A percentile compares a stretch with the other conserved stretches of the same genome.
Evolutionary conservation across 2,329 filamentous ascomycete species (phyloP).

Genomic region (Sporothrix mexicana): DNA sequence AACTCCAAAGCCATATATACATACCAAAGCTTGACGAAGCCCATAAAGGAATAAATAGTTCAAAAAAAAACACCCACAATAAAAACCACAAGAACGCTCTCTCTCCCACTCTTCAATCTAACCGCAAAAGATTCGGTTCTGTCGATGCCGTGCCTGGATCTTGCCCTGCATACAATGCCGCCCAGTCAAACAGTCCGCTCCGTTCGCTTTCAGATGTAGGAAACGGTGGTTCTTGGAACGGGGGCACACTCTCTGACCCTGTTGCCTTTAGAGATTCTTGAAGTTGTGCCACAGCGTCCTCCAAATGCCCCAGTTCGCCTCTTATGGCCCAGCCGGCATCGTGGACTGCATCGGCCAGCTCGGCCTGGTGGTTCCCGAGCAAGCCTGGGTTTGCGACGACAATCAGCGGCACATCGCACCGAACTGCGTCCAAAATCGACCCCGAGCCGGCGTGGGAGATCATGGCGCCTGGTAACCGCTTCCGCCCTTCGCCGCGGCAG

Average conservation of each 20-base stretch:
- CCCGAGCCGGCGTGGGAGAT: constrained; percentile 93
- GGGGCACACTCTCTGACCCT: constrained; percentile 39
- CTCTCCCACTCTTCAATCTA: constrained; percentile 28
- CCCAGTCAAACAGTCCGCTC: constrained; percentile 46
- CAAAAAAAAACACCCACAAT: background rate
- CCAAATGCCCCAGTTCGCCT: constrained; percentile 62
- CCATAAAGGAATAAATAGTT: no score
- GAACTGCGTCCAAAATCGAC: constrained; percentile 82
- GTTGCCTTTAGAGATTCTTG: constrained; percentile 37
- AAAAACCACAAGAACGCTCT: background rate
- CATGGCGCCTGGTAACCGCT: constrained; percentile 68
- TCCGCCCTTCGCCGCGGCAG: constrained; percentile 50
- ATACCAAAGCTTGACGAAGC: background rate
- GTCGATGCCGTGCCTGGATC: background rate
- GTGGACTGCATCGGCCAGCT: constrained; percentile 79
- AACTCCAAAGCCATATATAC: background rate
- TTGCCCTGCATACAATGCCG: constrained; percentile 34
- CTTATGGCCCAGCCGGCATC: constrained; percentile 77
- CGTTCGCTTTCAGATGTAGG: constrained; percentile 42
- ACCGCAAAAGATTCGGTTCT: constrained; percentile 23
- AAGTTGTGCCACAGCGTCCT: constrained; percentile 39
- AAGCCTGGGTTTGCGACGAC: constrained; percentile 85
- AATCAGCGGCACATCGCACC: constrained; percentile 75
- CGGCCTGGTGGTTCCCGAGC: constrained; percentile 88
- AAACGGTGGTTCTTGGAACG: constrained; percentile 41